Evolutionary conservation across 768 basidiomycete species (phyloP).

Genomic region (Hemileccinum rubropunctum): DNA sequence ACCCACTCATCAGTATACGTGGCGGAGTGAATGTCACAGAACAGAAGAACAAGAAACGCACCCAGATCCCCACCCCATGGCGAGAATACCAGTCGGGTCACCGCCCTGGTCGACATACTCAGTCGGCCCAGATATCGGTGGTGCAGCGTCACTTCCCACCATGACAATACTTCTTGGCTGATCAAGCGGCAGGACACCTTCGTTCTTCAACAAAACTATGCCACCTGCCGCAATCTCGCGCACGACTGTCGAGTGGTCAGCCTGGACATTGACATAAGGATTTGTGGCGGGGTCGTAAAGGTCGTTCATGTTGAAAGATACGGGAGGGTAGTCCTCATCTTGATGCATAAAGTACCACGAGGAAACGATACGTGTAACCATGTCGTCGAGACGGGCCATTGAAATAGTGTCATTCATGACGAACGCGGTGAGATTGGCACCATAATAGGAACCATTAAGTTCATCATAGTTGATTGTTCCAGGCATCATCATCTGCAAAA

Average conservation of each 20-base stretch:
- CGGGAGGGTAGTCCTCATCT: conserved; percentile 27
- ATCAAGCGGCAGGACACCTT: conserved; percentile 53
- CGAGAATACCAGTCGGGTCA: conserved; percentile 63
- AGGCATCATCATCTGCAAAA: conserved; percentile 66
- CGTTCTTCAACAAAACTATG: conserved; percentile 71
- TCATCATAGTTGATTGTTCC: conserved; percentile 49
- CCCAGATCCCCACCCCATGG: conserved; percentile 93
- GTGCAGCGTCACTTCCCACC: conserved; percentile 64
- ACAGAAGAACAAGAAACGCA: conserved; percentile 1
- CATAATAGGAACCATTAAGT: conserved; percentile 51
- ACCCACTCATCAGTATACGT: too few relatives aligned
- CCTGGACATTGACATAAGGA: conserved; percentile 54
- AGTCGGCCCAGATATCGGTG: conserved; percentile 68
- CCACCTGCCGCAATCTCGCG: conserved; percentile 65
- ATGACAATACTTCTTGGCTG: conserved; percentile 58
- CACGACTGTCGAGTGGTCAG: conserved; percentile 48
- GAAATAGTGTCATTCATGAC: conserved; percentile 62
- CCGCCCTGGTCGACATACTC: conserved; percentile 62
- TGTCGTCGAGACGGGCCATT: conserved; percentile 58
- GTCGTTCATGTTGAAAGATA: conserved; percentile 19
- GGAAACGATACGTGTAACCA: conserved; percentile 72
- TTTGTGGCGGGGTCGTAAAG: conserved; percentile 26
- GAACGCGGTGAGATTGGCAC: conserved; percentile 52
- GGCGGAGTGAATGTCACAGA: too few relatives aligned
- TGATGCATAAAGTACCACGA: conserved; percentile 48